A percentile compares a stretch with the other conserved stretches of the same genome.
Conservation (phyloP, 169 alveolate genomes). For the Plasmodium inui region DNA sequence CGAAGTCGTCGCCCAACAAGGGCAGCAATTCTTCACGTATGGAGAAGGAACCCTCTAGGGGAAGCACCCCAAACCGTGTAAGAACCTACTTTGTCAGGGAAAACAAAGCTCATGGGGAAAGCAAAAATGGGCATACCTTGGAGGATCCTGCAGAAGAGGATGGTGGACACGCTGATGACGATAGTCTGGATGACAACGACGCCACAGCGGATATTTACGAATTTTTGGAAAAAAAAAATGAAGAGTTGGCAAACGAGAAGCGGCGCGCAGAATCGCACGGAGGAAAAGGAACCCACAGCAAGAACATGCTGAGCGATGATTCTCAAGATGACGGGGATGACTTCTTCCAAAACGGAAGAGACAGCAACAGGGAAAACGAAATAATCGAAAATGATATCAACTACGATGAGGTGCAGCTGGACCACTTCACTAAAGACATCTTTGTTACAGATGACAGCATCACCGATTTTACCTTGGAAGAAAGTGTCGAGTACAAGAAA, state of each 20-base stretch:
- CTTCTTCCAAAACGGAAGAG: not conserved
- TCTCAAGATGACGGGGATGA: not conserved
- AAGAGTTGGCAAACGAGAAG: conserved; percentile 19
- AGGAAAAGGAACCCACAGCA: not conserved
- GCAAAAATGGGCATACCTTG: not conserved
- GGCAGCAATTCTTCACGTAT: not conserved
- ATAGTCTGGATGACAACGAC: conserved; percentile 69
- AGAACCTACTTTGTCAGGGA: not conserved
- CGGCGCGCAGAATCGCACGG: not conserved
- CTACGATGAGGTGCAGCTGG: conserved; percentile 33
- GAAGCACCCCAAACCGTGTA: not conserved
- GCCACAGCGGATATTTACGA: conserved; percentile 74
- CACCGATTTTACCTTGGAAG: conserved; percentile 46
- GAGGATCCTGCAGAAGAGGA: not conserved
- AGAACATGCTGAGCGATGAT: not conserved
- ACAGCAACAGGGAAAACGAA: conserved; percentile 16
- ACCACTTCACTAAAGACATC: conserved; percentile 26
- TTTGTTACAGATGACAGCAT: conserved; percentile 50
- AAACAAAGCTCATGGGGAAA: not conserved
- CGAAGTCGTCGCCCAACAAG: not conserved
- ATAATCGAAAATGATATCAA: conserved; percentile 10
- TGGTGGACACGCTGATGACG: conserved; percentile 13
- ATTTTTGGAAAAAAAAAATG: conserved; percentile 49
- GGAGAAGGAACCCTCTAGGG: not conserved
- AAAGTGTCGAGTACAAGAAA: conserved; percentile 72